A percentile compares a stretch with the other conserved stretches of the same genome.
Conservation (phyloP, 2,329 filamentous ascomycete genomes). For the Paracoccidioides lutzii region DNA sequence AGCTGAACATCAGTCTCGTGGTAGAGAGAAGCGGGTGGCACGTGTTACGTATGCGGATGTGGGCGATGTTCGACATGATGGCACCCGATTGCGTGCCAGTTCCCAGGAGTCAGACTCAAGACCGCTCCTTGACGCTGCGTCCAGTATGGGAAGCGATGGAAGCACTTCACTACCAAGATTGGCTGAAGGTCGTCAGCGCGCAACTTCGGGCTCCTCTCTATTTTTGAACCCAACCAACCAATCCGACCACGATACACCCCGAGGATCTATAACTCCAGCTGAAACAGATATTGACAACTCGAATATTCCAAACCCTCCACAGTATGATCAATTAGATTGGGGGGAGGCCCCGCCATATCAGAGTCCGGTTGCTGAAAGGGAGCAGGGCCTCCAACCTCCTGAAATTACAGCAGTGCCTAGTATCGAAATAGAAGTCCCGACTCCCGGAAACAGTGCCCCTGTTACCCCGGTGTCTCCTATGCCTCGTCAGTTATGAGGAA, state of each 20-base stretch:
- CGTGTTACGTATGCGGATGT: conserved; percentile 36
- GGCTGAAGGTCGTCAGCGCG: conserved; percentile 16
- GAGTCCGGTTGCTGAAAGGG: conserved; percentile 15
- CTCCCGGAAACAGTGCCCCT: conserved; percentile 11
- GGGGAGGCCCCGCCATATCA: conserved; percentile 33
- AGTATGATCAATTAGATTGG: conserved; percentile 32
- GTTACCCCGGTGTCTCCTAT: conserved; percentile 11
- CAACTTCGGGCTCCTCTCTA: conserved; percentile 24
- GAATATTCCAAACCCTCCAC: conserved; percentile 27
- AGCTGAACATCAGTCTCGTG: conserved; percentile 32
- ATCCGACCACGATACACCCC: conserved; percentile 14
- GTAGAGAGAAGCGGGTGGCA: conserved; percentile 34
- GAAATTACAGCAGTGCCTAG: conserved; percentile 12
- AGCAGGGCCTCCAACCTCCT: conserved; percentile 9
- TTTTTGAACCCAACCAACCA: conserved; percentile 19
- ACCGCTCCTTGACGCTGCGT: conserved; percentile 31
- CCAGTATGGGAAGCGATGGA: conserved; percentile 20
- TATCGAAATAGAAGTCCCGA: conserved; percentile 16
- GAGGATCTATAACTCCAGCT: not conserved
- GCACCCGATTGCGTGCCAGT: conserved; percentile 34
- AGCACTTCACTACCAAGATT: conserved; percentile 16
- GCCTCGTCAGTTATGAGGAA: not conserved
- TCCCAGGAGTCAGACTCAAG: conserved; percentile 36
- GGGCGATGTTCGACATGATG: conserved; percentile 38
- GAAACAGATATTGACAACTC: conserved; percentile 26